Base-by-base conservation (phyloP, 1,139 yeast species). In the Lodderomyces margitis region DNA sequence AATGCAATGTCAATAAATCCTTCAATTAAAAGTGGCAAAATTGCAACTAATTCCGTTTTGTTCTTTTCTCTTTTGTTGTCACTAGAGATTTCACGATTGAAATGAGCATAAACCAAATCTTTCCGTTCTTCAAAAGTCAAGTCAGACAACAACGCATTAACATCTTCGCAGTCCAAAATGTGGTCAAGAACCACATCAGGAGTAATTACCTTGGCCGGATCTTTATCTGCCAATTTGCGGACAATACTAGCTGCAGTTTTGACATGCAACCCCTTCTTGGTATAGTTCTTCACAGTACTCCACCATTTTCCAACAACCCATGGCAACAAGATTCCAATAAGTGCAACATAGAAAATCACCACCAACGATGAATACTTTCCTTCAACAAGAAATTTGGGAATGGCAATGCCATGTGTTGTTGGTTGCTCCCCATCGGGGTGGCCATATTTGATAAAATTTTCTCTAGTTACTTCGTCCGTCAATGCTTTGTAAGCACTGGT, bases 351-450 rank as follows among this genome's bases (percentile, higher is more conserved):
- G 4, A 75, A 52, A 6, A 78, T 62, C 20, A 84, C 78, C 52
- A 87, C 74, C 34, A 85, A 55, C 2, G 84, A 79, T 5, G 95
- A 83, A 34, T 85, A 84, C 46, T 80, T 75, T 25, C 95, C 92
- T 52, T 88, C 96, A 34, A 94, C 88, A 53, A 94, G 74, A 64
- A 88, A 88, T 59, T 85, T 83, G 32, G 99, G 99, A 52, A 94
- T 68, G 0, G 98, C 99, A 62, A 94, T 89, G 44, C 98, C 98
- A 60, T 88, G 97, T n/a, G 84, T 70, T n/a, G 86, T 75, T 37
- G 87, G 87, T 62, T 88, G 96, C 38, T 95, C 96, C 32, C 98
- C 98, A 66, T 94, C 98, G 5, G 99, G 99, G 60, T 94, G 96
- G 36, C 99, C 99, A 57, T 83, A 92, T 55, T 80, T 83, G 57